Base-by-base conservation (phyloP, 2,329 filamentous ascomycete genomes). In the Xylogone sp. region DNA sequence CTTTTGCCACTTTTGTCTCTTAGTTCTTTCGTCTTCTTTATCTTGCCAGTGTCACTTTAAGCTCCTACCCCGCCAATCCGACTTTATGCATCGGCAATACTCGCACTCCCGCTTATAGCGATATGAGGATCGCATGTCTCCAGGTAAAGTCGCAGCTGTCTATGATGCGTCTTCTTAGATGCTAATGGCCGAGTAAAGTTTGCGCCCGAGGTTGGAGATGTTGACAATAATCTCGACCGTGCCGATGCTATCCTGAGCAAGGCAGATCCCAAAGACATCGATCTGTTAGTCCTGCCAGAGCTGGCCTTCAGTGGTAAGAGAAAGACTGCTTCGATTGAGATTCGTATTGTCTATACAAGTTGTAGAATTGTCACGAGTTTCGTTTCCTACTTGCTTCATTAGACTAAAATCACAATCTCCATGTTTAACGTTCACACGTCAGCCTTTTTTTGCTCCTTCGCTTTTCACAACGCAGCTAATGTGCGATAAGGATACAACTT, bases 261-360 rank as follows among this genome's bases (percentile, higher is more conserved):
- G 21, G 77, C 79, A 0, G 69, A 75, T 5, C 69, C 75, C 0
- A 69, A 77, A 1, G 70, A 77, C n/a, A 59, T 92, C 1, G 86
- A 90, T 62, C 75, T 92, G 24, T 73, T 94, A 0, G 81, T 93
- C 0, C 70, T 93, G 0, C 88, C 89, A 0, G 89, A 93, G 64
- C 71, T 93, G 66, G 86, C 88, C 1, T 90, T 93, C 63, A 78
- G 82, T 52, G 86, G 86, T 88, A 69, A 58, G 56, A 39, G 13
- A 7, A 18, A 13, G n/a, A 39, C 12, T 9, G 10, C 42, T 20
- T 42, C 50, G 45, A 24, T 44, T 43, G 29, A 44, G 49, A 49
- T 50, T 20, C 22, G 29, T 51, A 34, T 45, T 43, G 34, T 48
- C 46, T 44, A 16, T 16, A 5, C 34, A 31, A 16, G 34, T 13